These are phyloP conservation scores for Erodium moschatum DNA, from an alignment of 441 rosid genomes.

Conservation along the genomic window DNA sequence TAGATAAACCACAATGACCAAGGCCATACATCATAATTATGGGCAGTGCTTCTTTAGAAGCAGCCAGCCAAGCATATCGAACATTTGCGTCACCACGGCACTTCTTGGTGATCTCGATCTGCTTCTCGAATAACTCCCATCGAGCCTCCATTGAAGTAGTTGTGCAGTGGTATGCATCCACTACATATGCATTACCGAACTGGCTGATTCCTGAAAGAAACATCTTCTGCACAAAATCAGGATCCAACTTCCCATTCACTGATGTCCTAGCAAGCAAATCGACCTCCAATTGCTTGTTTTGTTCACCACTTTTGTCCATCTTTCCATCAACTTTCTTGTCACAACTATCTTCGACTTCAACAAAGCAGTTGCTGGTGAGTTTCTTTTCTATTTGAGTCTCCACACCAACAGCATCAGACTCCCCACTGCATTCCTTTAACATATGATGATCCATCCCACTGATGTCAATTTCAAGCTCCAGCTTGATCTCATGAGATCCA, in stretches of 20 bases:
- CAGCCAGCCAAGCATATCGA: constrained; percentile 82
- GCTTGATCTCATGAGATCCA: constrained; percentile 56
- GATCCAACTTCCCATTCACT: constrained; percentile 1
- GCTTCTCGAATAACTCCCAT: constrained; percentile 63
- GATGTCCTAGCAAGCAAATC: too few relatives aligned
- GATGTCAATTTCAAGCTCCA: constrained; percentile 78
- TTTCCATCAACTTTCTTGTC: constrained; percentile 35
- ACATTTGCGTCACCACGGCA: constrained; percentile 77
- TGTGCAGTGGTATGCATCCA: constrained; percentile 41
- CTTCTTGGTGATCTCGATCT: constrained; percentile 52
- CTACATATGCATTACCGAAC: constrained; percentile 32
- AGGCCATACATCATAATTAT: constrained; percentile 46
- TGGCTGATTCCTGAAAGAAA: constrained; percentile 46
- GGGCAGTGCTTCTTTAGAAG: constrained; percentile 41
- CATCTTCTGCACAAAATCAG: constrained; percentile 37
- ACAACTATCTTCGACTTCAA: constrained; percentile 38
- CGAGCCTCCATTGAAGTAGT: constrained; percentile 41
- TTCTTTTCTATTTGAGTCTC: constrained; percentile 37
- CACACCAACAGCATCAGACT: constrained; percentile 47
- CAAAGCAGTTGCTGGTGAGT: constrained; percentile 24
- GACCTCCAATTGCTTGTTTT: constrained; percentile 32
- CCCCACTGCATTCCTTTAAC: constrained; percentile 64
- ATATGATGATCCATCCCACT: constrained; percentile 46
- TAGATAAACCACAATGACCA: constrained; percentile 51
- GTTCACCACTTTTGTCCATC: constrained; percentile 31